phyloP scores from a whole-genome alignment of 2,329 filamentous ascomycete genomes.

The Ophiostoma pallidulum region DNA sequence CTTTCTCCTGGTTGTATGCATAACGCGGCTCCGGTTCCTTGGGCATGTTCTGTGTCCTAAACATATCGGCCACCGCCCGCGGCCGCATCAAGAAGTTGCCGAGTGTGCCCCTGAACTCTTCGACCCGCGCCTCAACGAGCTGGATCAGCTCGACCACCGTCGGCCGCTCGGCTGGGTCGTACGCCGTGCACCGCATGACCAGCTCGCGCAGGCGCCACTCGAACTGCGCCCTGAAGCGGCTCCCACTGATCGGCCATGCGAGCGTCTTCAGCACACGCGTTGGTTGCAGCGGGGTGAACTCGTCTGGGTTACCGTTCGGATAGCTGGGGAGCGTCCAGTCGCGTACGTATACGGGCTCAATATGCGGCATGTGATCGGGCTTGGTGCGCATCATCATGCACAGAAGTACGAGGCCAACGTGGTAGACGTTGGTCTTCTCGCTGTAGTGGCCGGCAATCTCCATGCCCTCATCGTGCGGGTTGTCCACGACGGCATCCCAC shows the following conservation, averaged over 20 bases:
- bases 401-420: constrained; percentile 10
- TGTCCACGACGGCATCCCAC: constrained; percentile 9
- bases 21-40: no score
- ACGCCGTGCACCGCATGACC: constrained; percentile 12
- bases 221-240: not conserved
- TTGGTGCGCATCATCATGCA: not conserved
- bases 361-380: not conserved
- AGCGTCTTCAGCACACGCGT: not conserved
- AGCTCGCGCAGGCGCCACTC: constrained; percentile 9
- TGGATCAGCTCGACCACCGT: constrained; percentile 1
- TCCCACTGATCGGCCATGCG: not conserved
- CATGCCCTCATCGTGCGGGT: not conserved
- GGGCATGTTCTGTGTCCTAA: no score
- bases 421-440: constrained; percentile 14
- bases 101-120: no score
- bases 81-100: no score
- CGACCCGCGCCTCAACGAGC: not conserved
- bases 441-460: constrained; percentile 11
- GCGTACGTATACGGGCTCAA: not conserved
- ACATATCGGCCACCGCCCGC: no score
- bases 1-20: no score
- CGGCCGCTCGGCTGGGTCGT: constrained; percentile 9
- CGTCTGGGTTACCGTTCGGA: not conserved
- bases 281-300: no score
- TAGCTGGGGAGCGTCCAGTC: not conserved